Conservation (phyloP, 202 grass and related monocot genomes). For the Miscanthus sacchariflorus region DNA sequence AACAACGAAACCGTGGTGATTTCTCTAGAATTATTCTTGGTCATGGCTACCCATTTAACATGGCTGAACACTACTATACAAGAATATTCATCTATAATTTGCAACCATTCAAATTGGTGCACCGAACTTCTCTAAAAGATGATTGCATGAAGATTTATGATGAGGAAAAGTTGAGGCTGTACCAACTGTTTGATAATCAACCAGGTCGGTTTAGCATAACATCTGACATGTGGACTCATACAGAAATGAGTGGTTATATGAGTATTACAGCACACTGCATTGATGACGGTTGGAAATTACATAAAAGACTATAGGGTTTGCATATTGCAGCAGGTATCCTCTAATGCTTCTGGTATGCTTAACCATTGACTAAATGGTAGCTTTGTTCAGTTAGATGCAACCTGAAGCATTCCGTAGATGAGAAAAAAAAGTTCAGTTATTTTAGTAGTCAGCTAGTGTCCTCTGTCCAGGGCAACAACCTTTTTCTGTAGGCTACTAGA, state of each 20-base stretch:
- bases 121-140: not conserved
- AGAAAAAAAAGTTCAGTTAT: too few species aligned
- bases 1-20: not conserved
- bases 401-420: too few species aligned
- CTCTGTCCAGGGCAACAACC: too few species aligned
- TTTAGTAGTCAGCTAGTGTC: too few species aligned
- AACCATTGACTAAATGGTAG: too few species aligned
- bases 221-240: not conserved
- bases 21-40: not conserved
- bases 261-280: not conserved
- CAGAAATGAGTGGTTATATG: not conserved
- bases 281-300: not conserved
- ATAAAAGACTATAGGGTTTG: constrained; percentile 1
- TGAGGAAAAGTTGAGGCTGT: not conserved
- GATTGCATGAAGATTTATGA: not conserved
- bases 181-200: not conserved
- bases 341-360: too few species aligned
- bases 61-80: constrained; percentile 2
- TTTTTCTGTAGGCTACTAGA: too few species aligned
- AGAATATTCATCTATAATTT: not conserved
- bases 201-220: not conserved
- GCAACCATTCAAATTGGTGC: not conserved
- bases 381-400: too few species aligned
- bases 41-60: not conserved
- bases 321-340: not conserved